A percentile compares a stretch with the other conserved stretches of the same genome.
Evolutionary conservation across 108 stramenopile genomes (phyloP).

Genomic region (Epithemia pelagica): DNA sequence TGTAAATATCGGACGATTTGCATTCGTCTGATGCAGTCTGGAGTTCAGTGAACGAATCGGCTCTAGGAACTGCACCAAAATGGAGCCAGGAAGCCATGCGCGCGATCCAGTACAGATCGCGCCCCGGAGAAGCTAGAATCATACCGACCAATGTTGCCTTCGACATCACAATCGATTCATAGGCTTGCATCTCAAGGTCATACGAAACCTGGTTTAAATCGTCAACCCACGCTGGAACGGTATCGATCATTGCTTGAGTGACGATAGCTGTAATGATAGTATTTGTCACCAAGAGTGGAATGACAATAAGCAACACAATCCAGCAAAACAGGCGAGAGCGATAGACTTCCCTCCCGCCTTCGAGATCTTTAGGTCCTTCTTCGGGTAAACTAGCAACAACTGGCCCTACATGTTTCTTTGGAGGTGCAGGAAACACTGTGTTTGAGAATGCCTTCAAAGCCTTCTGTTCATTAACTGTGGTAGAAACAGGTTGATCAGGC

Average conservation of each 20-base stretch:
- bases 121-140: slow-evolving; percentile 7
- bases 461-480: neutral
- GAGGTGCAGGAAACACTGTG: neutral
- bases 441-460: neutral
- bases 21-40: slow-evolving; percentile 35
- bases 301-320: slow-evolving; percentile 35
- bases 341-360: neutral
- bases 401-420: neutral
- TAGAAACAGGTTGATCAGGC: neutral
- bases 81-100: slow-evolving; percentile 44
- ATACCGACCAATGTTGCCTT: slow-evolving; percentile 1
- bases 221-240: slow-evolving; percentile 7
- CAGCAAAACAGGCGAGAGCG: slow-evolving; percentile 41
- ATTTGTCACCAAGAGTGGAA: slow-evolving; percentile 35
- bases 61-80: slow-evolving; percentile 34
- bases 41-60: slow-evolving; percentile 31
- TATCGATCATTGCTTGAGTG: slow-evolving; percentile 11
- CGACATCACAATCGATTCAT: neutral
- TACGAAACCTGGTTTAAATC: neutral
- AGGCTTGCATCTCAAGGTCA: neutral
- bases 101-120: slow-evolving; percentile 37
- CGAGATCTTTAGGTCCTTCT: neutral
- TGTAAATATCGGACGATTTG: slow-evolving; percentile 14
- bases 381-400: neutral
- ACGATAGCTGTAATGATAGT: slow-evolving; percentile 27